Conservation (phyloP, 306 rosid species). For the Canavalia ensiformis region DNA sequence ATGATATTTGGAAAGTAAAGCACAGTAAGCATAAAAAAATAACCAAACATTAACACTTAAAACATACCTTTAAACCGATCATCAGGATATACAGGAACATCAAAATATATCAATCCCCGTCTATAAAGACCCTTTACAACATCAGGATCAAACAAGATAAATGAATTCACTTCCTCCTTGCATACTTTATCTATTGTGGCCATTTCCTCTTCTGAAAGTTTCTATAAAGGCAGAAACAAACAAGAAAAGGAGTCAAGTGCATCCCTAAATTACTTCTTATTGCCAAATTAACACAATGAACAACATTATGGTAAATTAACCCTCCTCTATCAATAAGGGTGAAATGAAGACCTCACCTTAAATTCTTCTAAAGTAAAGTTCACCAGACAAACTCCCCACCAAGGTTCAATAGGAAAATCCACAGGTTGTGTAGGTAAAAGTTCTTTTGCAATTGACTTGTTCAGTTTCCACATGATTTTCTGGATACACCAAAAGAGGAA, state of each 20-base stretch:
- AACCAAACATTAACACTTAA: conserved; percentile 9
- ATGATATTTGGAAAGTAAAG: conserved; percentile 23
- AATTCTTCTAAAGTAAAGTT: conserved; percentile 99
- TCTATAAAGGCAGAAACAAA: conserved; percentile 59
- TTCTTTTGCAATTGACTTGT: conserved; percentile 98
- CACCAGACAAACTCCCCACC: conserved; percentile 99
- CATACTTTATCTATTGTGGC: conserved; percentile 96
- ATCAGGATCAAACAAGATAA: conserved; percentile 81
- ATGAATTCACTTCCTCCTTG: conserved; percentile 95
- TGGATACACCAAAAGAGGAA: conserved; percentile 67
- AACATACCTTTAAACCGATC: conserved; percentile 91
- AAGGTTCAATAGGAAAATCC: conserved; percentile 92
- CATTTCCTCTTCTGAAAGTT: conserved; percentile 95
- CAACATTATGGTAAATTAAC: conserved; percentile 29
- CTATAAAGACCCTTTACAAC: conserved; percentile 77
- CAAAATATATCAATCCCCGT: conserved; percentile 91
- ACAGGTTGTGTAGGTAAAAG: conserved; percentile 90
- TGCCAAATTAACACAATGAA: conserved; percentile 29
- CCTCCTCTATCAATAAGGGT: conserved; percentile 22
- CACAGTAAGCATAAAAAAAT: conserved; percentile 27
- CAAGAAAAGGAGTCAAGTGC: conserved; percentile 41
- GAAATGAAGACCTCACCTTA: conserved; percentile 70
- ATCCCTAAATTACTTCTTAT: conserved; percentile 32
- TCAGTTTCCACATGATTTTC: conserved; percentile 99
- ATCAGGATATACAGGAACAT: conserved; percentile 93